Evolutionary conservation across 768 basidiomycete species (phyloP).

Genomic region (Panaeolus papilionaceus): DNA sequence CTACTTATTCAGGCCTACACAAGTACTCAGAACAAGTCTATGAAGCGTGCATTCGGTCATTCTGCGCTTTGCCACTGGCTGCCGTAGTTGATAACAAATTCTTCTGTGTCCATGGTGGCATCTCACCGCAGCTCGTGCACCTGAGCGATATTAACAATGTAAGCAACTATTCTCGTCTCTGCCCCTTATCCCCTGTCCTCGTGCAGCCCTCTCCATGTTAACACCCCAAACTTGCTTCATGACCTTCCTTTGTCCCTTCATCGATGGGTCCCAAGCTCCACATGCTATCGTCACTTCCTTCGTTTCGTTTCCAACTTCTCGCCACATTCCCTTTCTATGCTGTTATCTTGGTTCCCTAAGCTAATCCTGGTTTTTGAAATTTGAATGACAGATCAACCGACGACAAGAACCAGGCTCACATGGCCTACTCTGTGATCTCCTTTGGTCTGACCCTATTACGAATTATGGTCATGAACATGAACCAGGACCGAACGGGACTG

Average conservation of each 20-base stretch:
- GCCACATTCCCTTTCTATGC: conserved; percentile 10
- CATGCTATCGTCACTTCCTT: neutral
- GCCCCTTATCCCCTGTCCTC: neutral
- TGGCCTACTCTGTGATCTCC: conserved; percentile 91
- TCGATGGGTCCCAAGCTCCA: neutral
- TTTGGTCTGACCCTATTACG: conserved; percentile 95
- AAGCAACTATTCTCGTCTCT: conserved; percentile 15
- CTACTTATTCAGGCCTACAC: conserved; percentile 67
- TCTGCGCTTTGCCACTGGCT: conserved; percentile 88
- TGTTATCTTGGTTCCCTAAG: neutral
- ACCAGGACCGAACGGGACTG: conserved; percentile 51
- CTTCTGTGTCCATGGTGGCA: conserved; percentile 96
- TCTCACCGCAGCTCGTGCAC: conserved; percentile 85
- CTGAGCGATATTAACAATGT: conserved; percentile 64
- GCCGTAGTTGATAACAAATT: conserved; percentile 95
- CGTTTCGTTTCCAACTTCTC: neutral
- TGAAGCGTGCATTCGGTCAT: conserved; percentile 90
- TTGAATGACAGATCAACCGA: conserved; percentile 73
- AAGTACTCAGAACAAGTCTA: conserved; percentile 90
- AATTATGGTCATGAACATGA: conserved; percentile 88
- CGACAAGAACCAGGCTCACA: conserved; percentile 93
- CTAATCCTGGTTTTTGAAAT: conserved; percentile 11
- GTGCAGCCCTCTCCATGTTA: neutral
- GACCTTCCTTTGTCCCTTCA: conserved; percentile 11
- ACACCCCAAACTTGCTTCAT: neutral